These are phyloP conservation scores for Angophora floribunda DNA, from an alignment of 345 rosid genomes.

Conservation along the genomic window DNA sequence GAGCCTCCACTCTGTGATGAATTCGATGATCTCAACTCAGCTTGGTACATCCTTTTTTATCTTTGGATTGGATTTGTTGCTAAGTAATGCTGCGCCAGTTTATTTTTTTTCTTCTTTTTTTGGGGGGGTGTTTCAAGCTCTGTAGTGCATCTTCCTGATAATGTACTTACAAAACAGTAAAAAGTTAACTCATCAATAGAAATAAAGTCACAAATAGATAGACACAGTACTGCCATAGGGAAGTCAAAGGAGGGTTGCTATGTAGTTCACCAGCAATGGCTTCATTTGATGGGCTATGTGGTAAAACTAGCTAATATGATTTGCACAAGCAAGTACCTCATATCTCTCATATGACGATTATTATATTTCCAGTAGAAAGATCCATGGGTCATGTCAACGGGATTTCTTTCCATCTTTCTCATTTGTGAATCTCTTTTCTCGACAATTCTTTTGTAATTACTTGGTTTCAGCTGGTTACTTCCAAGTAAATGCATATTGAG, in stretches of 20 bases:
- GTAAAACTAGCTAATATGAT: neutral
- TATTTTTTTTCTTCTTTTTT: neutral
- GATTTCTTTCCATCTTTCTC: neutral
- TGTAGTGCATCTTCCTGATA: neutral
- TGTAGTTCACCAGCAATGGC: neutral
- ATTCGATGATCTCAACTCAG: slow-evolving; percentile 30
- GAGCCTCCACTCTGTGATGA: slow-evolving; percentile 27
- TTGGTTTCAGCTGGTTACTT: neutral
- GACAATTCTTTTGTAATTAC: neutral
- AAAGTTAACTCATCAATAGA: neutral
- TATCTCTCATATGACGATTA: neutral
- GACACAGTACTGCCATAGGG: neutral
- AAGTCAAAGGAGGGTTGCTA: neutral
- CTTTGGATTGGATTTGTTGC: neutral
- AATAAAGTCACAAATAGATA: neutral
- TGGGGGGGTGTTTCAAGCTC: neutral
- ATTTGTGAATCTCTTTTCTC: neutral
- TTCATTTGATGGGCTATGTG: neutral
- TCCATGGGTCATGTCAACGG: neutral
- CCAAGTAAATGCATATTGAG: neutral
- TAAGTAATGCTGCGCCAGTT: neutral
- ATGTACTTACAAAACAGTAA: neutral
- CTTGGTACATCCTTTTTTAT: slow-evolving; percentile 12
- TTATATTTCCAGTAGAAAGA: neutral
- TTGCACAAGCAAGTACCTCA: neutral